A percentile compares a stretch with the other conserved stretches of the same genome.
Evolutionary conservation across 208 protist genomes (phyloP).

Genomic region (Wallacemonas sp.): DNA sequence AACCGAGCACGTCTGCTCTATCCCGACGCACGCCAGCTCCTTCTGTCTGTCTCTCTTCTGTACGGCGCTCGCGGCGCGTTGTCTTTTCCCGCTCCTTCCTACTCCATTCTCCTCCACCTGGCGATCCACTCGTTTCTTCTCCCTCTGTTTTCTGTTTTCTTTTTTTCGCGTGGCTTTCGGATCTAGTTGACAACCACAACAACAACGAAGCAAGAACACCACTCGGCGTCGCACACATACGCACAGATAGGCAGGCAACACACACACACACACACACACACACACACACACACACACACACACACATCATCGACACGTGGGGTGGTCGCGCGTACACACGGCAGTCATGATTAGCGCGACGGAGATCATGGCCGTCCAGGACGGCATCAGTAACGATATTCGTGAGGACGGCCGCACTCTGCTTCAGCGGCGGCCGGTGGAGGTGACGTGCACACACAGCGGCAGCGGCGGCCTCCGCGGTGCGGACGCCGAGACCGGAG

Average conservation of each 20-base stretch:
- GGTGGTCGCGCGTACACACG: neutral
- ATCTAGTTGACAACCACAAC: neutral
- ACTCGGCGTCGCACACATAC: neutral
- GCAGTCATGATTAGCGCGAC: slow-evolving; percentile 49
- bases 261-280: neutral
- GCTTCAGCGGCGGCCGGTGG: slow-evolving; percentile 69
- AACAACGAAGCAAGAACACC: slow-evolving; percentile 6
- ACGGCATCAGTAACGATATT: slow-evolving; percentile 61
- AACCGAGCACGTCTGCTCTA: no score
- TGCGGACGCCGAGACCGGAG: neutral
- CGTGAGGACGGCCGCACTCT: slow-evolving; percentile 77
- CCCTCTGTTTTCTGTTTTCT: slow-evolving; percentile 2
- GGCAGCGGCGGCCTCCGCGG: neutral
- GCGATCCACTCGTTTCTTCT: neutral
- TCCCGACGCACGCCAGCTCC: no score
- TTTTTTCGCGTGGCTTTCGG: neutral
- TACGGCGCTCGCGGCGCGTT: no score
- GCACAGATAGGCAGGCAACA: no score
- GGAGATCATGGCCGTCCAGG: slow-evolving; percentile 71
- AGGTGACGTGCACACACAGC: slow-evolving; percentile 17
- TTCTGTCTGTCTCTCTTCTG: no score
- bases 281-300: slow-evolving; percentile 8
- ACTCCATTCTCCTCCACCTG: no score
- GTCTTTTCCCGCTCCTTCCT: no score
- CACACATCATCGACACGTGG: neutral